Evolutionary conservation across 1,284 basidiomycete genomes (phyloP).

Genomic region (Ceratobasidium sp.): DNA sequence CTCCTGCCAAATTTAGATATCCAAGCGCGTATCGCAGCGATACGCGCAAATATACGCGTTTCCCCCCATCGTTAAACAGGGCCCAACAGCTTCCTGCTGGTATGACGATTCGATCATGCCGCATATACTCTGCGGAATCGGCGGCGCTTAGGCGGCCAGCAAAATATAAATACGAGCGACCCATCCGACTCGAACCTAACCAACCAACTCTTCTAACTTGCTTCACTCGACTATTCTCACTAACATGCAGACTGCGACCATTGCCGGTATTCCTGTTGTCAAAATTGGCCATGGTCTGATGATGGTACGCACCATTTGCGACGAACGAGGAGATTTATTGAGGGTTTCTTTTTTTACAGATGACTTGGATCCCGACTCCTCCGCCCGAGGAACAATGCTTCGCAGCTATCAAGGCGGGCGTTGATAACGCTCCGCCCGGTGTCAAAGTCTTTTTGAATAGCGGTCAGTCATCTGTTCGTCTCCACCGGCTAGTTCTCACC

Average conservation of each 20-base stretch:
- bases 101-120: too few relatives aligned
- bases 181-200: neutral
- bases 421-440: conserved; percentile 43
- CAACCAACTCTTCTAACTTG: neutral
- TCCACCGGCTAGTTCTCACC: neutral
- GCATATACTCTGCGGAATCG: neutral
- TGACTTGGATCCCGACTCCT: conserved; percentile 47
- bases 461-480: conserved; percentile 25
- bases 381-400: conserved; percentile 50
- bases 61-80: too few relatives aligned
- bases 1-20: neutral
- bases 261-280: conserved; percentile 35
- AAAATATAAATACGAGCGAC: neutral
- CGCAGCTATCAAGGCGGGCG: conserved; percentile 47
- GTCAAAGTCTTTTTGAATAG: conserved; percentile 48
- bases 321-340: neutral
- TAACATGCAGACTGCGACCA: conserved; percentile 27
- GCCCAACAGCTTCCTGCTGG: too few relatives aligned
- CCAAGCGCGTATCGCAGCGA: conserved; percentile 7
- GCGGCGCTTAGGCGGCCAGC: too few relatives aligned
- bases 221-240: neutral
- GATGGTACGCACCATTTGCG: conserved; percentile 6
- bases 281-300: conserved; percentile 47
- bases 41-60: neutral
- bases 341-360: conserved; percentile 17